phyloP scores from a whole-genome alignment of 306 rosid genomes.

The Luffa aegyptiaca region DNA sequence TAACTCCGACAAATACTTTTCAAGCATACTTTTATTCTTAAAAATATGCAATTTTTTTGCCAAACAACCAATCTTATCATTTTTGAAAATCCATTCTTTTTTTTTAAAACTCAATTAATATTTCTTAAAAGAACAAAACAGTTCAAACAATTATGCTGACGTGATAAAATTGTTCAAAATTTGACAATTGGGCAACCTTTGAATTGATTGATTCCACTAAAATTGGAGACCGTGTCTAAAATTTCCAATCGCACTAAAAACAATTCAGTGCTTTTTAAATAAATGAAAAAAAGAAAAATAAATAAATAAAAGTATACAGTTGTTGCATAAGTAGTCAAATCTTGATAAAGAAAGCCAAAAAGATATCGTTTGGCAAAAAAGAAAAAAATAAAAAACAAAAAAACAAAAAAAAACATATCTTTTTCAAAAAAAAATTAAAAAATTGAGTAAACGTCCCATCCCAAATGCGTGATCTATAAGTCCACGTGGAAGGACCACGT shows the following conservation, averaged over 20 bases:
- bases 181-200: neutral
- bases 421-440: neutral
- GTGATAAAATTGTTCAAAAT: neutral
- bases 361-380: neutral
- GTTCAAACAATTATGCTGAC: neutral
- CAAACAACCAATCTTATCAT: neutral
- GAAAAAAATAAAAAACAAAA: neutral
- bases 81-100: neutral
- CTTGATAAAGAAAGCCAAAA: neutral
- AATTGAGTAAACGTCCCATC: neutral
- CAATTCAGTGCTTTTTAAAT: neutral
- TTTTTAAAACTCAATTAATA: neutral
- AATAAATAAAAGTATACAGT: neutral
- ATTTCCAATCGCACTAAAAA: neutral
- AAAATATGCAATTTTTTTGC: neutral
- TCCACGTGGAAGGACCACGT: slow-evolving; percentile 9
- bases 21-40: neutral
- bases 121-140: neutral
- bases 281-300: neutral
- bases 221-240: neutral
- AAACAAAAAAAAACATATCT: neutral
- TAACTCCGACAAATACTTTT: neutral
- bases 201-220: neutral
- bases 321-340: neutral
- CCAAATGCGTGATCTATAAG: neutral